A percentile compares a stretch with the other conserved stretches of the same genome.
Conservation (phyloP, 2,329 filamentous ascomycete genomes). For the Beauveria rudraprayagi region DNA sequence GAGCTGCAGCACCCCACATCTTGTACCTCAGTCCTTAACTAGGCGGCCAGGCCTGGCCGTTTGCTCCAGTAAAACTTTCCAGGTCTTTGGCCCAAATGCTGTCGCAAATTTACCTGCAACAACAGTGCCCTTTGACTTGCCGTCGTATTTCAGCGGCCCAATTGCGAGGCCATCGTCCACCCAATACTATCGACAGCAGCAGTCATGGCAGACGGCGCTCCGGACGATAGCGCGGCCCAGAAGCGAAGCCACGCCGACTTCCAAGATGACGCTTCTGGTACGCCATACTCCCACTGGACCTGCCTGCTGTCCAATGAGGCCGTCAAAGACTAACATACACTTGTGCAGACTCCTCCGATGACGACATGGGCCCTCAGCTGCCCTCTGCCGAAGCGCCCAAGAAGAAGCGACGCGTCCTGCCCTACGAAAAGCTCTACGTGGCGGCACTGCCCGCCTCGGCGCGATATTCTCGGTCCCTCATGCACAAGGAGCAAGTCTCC, state of each 20-base stretch:
- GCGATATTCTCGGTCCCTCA: conserved; percentile 90
- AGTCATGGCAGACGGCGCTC: conserved; percentile 24
- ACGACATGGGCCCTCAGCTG: conserved; percentile 89
- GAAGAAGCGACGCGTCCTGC: conserved; percentile 85
- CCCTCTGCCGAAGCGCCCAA: conserved; percentile 71
- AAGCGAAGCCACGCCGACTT: conserved; percentile 50
- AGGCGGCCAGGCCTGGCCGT: not conserved
- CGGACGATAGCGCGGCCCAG: conserved; percentile 26
- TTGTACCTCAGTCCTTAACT: too few relatives aligned
- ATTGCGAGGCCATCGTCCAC: not conserved
- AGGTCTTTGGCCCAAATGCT: not conserved
- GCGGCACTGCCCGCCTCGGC: conserved; percentile 73
- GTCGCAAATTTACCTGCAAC: not conserved
- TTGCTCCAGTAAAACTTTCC: conserved; percentile 11
- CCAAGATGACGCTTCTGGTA: conserved; percentile 38
- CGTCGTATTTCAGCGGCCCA: not conserved
- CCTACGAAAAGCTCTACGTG: conserved; percentile 91
- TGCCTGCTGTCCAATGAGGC: not conserved
- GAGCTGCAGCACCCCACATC: not conserved
- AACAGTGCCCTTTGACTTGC: not conserved
- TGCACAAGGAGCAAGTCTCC: conserved; percentile 93
- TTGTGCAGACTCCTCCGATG: conserved; percentile 57
- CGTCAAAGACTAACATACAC: not conserved
- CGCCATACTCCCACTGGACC: conserved; percentile 29
- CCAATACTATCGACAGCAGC: not conserved